phyloP scores from a whole-genome alignment of 805 yeast species.

The Ogataea paradorogensis region DNA sequence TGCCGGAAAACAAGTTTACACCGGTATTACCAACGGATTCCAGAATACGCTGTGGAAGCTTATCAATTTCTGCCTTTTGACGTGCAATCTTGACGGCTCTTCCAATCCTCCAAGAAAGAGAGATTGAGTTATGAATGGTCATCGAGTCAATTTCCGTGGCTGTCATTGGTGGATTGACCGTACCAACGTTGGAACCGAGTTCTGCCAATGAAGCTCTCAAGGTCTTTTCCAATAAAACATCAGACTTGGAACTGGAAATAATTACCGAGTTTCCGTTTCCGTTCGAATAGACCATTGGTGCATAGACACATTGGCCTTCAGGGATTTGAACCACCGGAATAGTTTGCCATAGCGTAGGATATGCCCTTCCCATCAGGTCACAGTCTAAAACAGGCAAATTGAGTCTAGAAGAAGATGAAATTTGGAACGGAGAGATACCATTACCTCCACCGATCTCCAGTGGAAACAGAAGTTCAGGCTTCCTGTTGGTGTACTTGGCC shows the following conservation, averaged over 20 bases:
- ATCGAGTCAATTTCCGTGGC: conserved; percentile 14
- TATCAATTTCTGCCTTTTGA: conserved; percentile 36
- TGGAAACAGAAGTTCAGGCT: conserved; percentile 36
- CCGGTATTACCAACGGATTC: conserved; percentile 38
- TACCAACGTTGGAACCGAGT: conserved; percentile 39
- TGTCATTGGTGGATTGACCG: conserved; percentile 31
- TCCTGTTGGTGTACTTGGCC: conserved; percentile 26
- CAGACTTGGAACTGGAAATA: conserved; percentile 33
- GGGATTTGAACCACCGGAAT: conserved; percentile 33
- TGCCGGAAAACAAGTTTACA: conserved; percentile 37
- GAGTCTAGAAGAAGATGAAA: conserved; percentile 21
- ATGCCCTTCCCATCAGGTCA: conserved; percentile 50
- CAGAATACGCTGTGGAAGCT: conserved; percentile 35
- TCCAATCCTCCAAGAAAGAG: conserved; percentile 48
- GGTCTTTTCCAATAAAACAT: conserved; percentile 35
- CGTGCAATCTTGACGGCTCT: conserved; percentile 40
- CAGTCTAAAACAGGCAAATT: conserved; percentile 36
- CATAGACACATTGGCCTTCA: conserved; percentile 14
- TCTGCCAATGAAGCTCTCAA: conserved; percentile 43
- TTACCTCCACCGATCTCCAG: conserved; percentile 46
- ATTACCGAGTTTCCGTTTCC: conserved; percentile 42
- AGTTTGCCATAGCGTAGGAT: conserved; percentile 43
- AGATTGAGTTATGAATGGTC: conserved; percentile 32
- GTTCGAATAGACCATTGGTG: conserved; percentile 29
- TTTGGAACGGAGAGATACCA: conserved; percentile 34